These are phyloP conservation scores for Fusarium sublunatum DNA, from an alignment of 2,329 filamentous ascomycete species.

Conservation along the genomic window DNA sequence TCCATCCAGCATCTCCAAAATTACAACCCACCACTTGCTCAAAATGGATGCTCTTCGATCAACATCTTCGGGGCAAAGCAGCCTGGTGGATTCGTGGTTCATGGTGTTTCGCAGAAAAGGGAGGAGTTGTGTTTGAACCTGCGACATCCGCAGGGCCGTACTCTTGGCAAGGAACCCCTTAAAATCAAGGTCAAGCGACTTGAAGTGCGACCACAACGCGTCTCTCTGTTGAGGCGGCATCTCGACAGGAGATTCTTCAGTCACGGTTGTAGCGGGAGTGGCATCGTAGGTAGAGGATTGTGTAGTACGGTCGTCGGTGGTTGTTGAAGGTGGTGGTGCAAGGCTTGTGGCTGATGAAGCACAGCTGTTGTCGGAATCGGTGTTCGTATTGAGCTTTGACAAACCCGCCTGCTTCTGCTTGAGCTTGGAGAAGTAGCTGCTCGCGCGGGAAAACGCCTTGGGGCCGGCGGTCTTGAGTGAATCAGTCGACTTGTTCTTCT, in stretches of 20 bases:
- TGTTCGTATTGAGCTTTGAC: conserved; percentile 53
- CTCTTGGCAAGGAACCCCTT: conserved; percentile 76
- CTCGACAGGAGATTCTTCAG: conserved; percentile 60
- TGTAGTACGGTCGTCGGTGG: conserved; percentile 52
- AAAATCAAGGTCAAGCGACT: conserved; percentile 61
- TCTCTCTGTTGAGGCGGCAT: conserved; percentile 60
- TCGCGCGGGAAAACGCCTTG: conserved; percentile 57
- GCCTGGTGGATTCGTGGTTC: conserved; percentile 71
- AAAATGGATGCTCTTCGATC: conserved; percentile 83
- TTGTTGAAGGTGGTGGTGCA: conserved; percentile 55
- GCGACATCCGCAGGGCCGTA: conserved; percentile 76
- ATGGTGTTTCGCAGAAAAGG: conserved; percentile 81
- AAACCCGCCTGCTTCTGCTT: conserved; percentile 57
- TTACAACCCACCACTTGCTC: conserved; percentile 89
- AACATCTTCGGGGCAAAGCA: conserved; percentile 80
- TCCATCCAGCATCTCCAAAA: conserved; percentile 84
- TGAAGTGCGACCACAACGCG: conserved; percentile 66
- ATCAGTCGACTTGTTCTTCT: conserved; percentile 47
- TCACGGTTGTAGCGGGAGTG: conserved; percentile 51
- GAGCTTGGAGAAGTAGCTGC: conserved; percentile 63
- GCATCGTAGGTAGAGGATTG: conserved; percentile 55
- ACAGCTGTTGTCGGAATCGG: conserved; percentile 57
- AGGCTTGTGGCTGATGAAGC: conserved; percentile 61
- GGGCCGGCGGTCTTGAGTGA: conserved; percentile 52
- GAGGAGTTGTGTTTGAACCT: conserved; percentile 77